These are phyloP conservation scores for Paraconiothyrium brasiliense DNA, from an alignment of 2,329 filamentous ascomycete genomes.

Conservation along the genomic window DNA sequence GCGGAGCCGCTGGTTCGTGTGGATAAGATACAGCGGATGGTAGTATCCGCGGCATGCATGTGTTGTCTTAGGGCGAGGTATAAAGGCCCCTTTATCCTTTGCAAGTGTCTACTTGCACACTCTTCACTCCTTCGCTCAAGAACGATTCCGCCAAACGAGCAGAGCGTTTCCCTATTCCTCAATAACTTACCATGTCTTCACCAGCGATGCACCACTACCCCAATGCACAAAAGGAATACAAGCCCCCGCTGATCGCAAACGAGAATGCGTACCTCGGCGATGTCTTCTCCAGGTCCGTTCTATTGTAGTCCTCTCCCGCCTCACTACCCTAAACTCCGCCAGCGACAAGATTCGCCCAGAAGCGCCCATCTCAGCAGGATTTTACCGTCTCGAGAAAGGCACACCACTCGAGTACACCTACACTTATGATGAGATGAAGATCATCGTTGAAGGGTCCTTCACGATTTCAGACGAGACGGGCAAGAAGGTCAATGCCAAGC, in stretches of 20 bases:
- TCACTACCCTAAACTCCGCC: not conserved
- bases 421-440: conserved; percentile 78
- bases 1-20: conserved; percentile 9
- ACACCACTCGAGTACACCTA: conserved; percentile 74
- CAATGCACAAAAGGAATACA: conserved; percentile 67
- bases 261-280: conserved; percentile 75
- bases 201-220: conserved; percentile 62
- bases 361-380: conserved; percentile 69
- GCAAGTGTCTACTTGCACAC: not conserved
- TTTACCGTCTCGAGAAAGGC: conserved; percentile 74
- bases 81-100: not conserved
- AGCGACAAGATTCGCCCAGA: conserved; percentile 65
- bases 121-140: not conserved
- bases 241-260: conserved; percentile 72
- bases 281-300: conserved; percentile 61
- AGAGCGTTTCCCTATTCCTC: too few species aligned
- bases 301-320: not conserved
- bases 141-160: not conserved
- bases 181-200: conserved; percentile 30
- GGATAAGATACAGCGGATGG: not conserved
- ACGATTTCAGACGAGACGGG: conserved; percentile 72
- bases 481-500: conserved; percentile 65
- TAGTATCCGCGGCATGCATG: conserved; percentile 1
- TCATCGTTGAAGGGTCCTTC: conserved; percentile 74
- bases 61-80: not conserved